Base-by-base conservation (phyloP, 495 filamentous ascomycete genomes). In the Hypoxylon lienhwacheense region DNA sequence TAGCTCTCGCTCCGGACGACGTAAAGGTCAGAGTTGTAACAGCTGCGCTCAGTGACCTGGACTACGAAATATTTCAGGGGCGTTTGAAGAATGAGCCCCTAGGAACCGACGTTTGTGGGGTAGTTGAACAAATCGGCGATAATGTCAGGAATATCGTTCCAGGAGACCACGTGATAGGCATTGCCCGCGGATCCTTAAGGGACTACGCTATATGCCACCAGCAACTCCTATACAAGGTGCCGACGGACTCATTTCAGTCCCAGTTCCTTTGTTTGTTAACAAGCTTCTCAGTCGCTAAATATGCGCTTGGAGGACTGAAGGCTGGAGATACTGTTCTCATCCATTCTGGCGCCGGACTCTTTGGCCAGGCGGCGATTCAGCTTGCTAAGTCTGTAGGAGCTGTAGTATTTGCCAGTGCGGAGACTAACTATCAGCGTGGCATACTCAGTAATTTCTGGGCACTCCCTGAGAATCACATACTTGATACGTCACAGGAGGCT, bases 291-390 rank as follows among this genome's bases (percentile, higher is more conserved):
- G 75, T 79, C 1, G 78, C 77, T 0, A 72, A 73, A 43, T 73
- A 83, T 51, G 66, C 72, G 24, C 43, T 5, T 26, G 67, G 59
- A 12, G 14, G 51, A 16, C 42, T 71, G 3, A n/a, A 33, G 11
- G 44, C 60, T 17, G 72, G 54, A 10, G 73, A 81, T 40, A 73
- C 57, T 16, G 67, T 82, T 1, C 64, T 84, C 14, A 76, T 84
- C 21, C 73, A 81, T 47, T 64, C 59, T 3, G 79, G 69, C n/a
- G 65, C 74, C 2, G 71, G 76, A 26, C 68, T 66, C 10, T 66
- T 79, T 4, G 79, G 79, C 22, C 76, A 78, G 46, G 75, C 76
- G 15, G 71, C 79, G 0, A 75, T 83, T 24, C 60, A 68, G 24
- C 25, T 83, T 1, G 72, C 74, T 0, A 66, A 76, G 17, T 47